These are phyloP conservation scores for Scutellaria baicalensis DNA, from an alignment of 257 asterid genomes.

Conservation along the genomic window DNA sequence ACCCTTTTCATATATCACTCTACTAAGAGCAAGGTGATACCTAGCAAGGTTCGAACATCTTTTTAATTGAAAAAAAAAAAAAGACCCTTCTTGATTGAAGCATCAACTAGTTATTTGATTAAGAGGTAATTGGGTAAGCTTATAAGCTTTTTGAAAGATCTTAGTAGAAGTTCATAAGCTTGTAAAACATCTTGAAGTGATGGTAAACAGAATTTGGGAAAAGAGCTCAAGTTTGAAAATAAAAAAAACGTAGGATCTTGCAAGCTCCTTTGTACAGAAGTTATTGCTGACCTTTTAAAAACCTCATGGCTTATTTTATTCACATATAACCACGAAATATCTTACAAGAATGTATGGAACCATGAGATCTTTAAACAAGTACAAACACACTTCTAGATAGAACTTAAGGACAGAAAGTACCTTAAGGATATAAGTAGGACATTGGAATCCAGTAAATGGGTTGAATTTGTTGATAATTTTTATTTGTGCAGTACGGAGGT, in stretches of 20 bases:
- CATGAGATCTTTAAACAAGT: not conserved
- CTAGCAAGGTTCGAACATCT: too few relatives aligned
- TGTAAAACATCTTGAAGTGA: not conserved
- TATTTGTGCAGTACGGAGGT: conserved; percentile 91
- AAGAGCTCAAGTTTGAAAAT: not conserved
- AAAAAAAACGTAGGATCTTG: not conserved
- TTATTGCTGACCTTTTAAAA: not conserved
- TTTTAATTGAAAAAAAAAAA: too few relatives aligned
- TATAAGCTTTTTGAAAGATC: not conserved
- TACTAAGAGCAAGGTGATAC: too few relatives aligned
- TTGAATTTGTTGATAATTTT: conserved; percentile 90
- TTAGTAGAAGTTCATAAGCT: not conserved
- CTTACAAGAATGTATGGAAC: not conserved
- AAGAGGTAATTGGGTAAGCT: not conserved
- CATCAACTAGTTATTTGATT: conserved; percentile 1
- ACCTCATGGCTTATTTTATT: not conserved
- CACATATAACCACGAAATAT: not conserved
- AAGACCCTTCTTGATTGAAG: not conserved
- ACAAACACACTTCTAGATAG: not conserved
- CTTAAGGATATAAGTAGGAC: conserved; percentile 94
- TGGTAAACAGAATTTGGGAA: not conserved
- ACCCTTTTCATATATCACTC: not conserved
- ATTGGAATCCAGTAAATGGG: conserved; percentile 91
- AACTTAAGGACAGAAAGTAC: conserved; percentile 26
- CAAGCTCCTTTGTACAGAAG: too few relatives aligned